These are phyloP conservation scores for Uronychia setigera DNA, from an alignment of 73 alveolate species.

Conservation along the genomic window DNA sequence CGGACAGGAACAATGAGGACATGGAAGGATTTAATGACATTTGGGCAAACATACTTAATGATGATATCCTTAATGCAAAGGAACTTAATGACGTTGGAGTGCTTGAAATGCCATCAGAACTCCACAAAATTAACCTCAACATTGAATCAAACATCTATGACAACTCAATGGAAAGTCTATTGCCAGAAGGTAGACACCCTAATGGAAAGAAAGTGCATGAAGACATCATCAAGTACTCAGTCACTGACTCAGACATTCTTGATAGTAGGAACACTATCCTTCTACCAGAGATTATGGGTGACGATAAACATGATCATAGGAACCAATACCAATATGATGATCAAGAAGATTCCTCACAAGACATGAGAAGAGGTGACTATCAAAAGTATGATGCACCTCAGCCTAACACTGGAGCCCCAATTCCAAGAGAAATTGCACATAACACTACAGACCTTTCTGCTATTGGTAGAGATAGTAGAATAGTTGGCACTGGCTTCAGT, in stretches of 20 bases:
- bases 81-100: conserved; percentile 51
- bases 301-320: too few relatives aligned
- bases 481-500: not conserved
- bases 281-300: not conserved
- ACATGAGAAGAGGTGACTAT: not conserved
- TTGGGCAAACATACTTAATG: conserved; percentile 54
- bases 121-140: conserved; percentile 43
- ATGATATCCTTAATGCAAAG: conserved; percentile 54
- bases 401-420: not conserved
- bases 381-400: not conserved
- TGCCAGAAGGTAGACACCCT: conserved; percentile 3
- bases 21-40: conserved; percentile 62
- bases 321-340: not conserved
- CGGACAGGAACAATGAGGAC: conserved; percentile 66
- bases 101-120: conserved; percentile 64
- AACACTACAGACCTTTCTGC: not conserved
- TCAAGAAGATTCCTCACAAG: not conserved
- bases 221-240: not conserved
- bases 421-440: not conserved
- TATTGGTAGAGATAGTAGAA: not conserved
- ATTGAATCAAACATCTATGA: conserved; percentile 50
- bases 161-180: conserved; percentile 48
- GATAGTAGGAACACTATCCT: not conserved
- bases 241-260: not conserved
- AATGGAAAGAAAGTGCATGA: not conserved